Conservation (phyloP, 192 early-diverging fungal genomes). For the Chytriomyces sp. region DNA sequence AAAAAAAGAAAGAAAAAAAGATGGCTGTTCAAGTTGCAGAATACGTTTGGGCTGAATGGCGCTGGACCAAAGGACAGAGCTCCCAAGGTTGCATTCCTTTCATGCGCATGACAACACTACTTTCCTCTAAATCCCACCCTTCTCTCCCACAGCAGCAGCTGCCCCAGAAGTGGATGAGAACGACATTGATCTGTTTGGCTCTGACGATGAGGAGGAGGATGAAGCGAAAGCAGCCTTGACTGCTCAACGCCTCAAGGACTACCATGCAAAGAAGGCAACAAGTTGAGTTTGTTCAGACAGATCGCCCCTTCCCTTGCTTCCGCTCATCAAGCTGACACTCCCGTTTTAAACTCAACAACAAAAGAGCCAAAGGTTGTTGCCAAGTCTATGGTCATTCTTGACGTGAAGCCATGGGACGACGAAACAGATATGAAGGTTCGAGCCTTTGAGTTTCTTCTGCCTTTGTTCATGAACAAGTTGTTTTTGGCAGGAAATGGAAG, state of each 20-base stretch:
- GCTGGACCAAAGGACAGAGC: too few relatives aligned
- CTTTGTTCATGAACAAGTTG: constrained; percentile 64
- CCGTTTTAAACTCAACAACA: background rate
- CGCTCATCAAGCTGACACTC: constrained; percentile 11
- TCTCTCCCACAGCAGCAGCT: background rate
- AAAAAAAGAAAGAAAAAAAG: too few relatives aligned
- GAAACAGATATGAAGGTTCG: constrained; percentile 80
- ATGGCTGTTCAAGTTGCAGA: too few relatives aligned
- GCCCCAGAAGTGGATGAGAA: constrained; percentile 16
- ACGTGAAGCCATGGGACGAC: constrained; percentile 99
- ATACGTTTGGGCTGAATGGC: too few relatives aligned
- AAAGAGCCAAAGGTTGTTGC: constrained; percentile 77
- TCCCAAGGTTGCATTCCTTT: too few relatives aligned
- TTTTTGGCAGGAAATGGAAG: constrained; percentile 57
- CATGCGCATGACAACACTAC: too few relatives aligned
- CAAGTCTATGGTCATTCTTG: constrained; percentile 91
- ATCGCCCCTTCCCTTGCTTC: too few relatives aligned
- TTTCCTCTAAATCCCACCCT: too few relatives aligned
- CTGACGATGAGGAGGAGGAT: constrained; percentile 91
- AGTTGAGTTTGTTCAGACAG: constrained; percentile 44
- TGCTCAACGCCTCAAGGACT: constrained; percentile 87
- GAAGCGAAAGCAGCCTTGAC: constrained; percentile 88
- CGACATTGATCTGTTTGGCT: constrained; percentile 57
- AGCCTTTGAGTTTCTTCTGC: too few relatives aligned
- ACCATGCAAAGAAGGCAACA: constrained; percentile 87